These are phyloP conservation scores for Tremella fuciformis DNA, from an alignment of 768 basidiomycete species.

Conservation along the genomic window DNA sequence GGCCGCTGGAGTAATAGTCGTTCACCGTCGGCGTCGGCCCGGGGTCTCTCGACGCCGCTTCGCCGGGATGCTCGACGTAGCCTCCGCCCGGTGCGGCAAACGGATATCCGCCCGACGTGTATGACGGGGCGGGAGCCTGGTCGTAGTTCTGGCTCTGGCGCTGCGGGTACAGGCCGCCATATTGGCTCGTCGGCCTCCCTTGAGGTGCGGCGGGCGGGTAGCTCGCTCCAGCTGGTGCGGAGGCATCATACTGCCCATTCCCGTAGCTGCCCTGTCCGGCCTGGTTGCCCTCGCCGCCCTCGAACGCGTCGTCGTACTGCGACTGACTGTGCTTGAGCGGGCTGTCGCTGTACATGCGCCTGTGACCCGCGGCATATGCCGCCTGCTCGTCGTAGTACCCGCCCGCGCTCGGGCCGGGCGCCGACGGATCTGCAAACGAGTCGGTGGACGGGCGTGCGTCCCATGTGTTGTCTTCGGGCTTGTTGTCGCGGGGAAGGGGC, in stretches of 20 bases:
- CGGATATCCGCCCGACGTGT: conserved; percentile 12
- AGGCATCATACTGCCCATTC: conserved; percentile 1
- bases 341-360: not conserved
- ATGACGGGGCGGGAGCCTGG: not conserved
- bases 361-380: not conserved
- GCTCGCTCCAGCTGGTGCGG: too few species aligned
- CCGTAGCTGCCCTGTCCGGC: conserved; percentile 9
- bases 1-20: conserved; percentile 18
- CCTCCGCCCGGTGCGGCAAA: conserved; percentile 28
- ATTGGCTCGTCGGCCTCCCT: too few species aligned
- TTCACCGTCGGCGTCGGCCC: conserved; percentile 31
- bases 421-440: conserved; percentile 23
- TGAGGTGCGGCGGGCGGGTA: too few species aligned
- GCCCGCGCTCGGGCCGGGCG: conserved; percentile 4
- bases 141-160: conserved; percentile 8
- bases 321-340: conserved; percentile 1
- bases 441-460: conserved; percentile 45
- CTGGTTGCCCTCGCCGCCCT: conserved; percentile 2
- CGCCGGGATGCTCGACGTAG: conserved; percentile 27
- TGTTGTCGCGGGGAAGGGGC: conserved; percentile 14
- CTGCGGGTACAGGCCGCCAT: too few species aligned
- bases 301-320: conserved; percentile 1
- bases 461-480: conserved; percentile 43
- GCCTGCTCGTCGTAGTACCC: conserved; percentile 1
- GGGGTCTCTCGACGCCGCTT: conserved; percentile 27